These are phyloP conservation scores for Rhodomyrtus tomentosa DNA, from an alignment of 345 rosid species.

Conservation along the genomic window DNA sequence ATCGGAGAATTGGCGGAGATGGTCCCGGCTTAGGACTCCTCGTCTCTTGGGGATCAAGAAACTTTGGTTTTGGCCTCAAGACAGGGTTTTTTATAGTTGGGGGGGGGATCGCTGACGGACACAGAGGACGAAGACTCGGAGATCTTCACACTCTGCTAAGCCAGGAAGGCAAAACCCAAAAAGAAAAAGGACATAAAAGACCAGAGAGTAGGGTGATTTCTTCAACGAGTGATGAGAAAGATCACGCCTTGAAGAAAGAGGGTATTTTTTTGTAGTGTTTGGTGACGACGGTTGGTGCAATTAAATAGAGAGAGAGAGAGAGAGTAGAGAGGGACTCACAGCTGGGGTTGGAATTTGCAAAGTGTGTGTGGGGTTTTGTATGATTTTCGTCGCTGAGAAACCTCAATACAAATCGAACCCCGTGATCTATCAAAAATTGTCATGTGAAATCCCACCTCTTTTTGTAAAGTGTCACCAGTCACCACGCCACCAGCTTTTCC, in stretches of 20 bases:
- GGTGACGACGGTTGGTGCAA: neutral
- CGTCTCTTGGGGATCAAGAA: neutral
- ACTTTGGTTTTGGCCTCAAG: neutral
- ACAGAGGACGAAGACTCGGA: neutral
- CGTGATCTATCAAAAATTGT: neutral
- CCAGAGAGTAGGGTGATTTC: neutral
- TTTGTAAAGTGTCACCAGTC: neutral
- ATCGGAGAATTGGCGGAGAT: neutral
- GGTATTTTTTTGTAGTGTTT: neutral
- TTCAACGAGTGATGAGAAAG: neutral
- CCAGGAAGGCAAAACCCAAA: neutral
- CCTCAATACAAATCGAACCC: conserved; percentile 15
- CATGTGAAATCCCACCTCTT: conserved; percentile 11
- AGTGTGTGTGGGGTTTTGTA: neutral
- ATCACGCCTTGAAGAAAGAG: neutral
- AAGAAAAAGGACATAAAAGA: neutral
- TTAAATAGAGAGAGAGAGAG: neutral
- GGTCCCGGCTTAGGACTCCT: neutral
- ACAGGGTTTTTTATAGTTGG: neutral
- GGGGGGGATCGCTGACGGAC: neutral
- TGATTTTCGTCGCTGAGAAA: conserved; percentile 8
- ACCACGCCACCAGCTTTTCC: conserved; percentile 5
- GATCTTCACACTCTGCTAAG: neutral
- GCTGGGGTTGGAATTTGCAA: neutral
- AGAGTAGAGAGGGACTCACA: neutral